Evolutionary conservation across 1,284 basidiomycete species (phyloP).

Genomic region (Inonotus obliquus): DNA sequence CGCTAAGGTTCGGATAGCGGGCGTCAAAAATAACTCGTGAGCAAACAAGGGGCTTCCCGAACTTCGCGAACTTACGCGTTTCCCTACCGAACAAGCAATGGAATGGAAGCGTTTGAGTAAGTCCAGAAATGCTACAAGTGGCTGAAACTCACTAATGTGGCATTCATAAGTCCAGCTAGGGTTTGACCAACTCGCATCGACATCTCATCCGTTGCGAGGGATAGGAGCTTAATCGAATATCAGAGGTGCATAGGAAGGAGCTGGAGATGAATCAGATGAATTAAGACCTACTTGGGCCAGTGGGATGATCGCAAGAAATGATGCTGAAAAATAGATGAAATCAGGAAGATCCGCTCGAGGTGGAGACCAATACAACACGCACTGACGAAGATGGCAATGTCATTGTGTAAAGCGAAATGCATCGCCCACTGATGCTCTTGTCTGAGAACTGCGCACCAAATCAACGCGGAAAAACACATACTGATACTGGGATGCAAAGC

Average conservation of each 20-base stretch:
- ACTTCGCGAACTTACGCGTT: slow-evolving; percentile 57
- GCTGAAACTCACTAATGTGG: slow-evolving; percentile 57
- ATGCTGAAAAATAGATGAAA: slow-evolving; percentile 40
- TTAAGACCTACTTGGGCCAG: slow-evolving; percentile 58
- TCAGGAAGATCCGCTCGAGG: neutral
- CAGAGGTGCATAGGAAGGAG: neutral
- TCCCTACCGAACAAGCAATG: slow-evolving; percentile 40
- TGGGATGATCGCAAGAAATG: slow-evolving; percentile 70
- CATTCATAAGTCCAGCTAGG: slow-evolving; percentile 80
- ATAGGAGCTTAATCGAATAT: slow-evolving; percentile 53
- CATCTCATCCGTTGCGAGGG: slow-evolving; percentile 85
- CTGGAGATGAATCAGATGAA: neutral
- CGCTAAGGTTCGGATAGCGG: slow-evolving; percentile 36
- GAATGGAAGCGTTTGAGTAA: neutral
- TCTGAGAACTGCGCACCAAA: neutral
- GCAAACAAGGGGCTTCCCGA: neutral
- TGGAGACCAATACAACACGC: slow-evolving; percentile 28
- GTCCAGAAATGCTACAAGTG: neutral
- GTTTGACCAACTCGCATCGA: slow-evolving; percentile 83
- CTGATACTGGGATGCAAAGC: slow-evolving; percentile 65
- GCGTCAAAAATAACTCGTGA: neutral
- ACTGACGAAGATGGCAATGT: slow-evolving; percentile 67
- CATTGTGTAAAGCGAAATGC: slow-evolving; percentile 50
- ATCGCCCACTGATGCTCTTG: slow-evolving; percentile 61
- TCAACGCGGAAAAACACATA: slow-evolving; percentile 30